phyloP scores from a whole-genome alignment of 805 yeast species.

The Tanozyma kutaoensis region DNA sequence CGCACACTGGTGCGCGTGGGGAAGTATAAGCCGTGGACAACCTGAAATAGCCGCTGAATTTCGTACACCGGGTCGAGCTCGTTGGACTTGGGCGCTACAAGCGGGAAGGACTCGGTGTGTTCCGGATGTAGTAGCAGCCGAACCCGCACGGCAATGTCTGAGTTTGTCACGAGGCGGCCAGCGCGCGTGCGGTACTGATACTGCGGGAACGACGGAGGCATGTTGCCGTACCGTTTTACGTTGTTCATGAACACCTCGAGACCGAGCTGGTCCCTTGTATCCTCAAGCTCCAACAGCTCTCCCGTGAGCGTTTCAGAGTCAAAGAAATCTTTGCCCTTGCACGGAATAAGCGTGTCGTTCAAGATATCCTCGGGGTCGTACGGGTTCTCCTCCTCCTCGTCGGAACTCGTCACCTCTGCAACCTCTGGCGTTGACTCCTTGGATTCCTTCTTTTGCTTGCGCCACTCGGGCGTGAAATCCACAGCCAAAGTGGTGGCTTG shows the following conservation, averaged over 20 bases:
- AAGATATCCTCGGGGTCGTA: slow-evolving; percentile 24
- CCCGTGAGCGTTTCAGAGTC: no score
- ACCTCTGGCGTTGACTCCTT: no score
- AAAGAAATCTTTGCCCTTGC: slow-evolving; percentile 17
- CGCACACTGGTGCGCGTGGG: slow-evolving; percentile 20
- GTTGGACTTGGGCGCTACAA: slow-evolving; percentile 39
- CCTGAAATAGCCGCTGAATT: slow-evolving; percentile 18
- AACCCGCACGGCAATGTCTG: no score
- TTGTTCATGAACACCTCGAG: slow-evolving; percentile 15
- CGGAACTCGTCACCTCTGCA: no score
- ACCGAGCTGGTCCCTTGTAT: slow-evolving; percentile 21
- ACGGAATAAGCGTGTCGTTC: slow-evolving; percentile 15
- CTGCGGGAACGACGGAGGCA: slow-evolving; percentile 26
- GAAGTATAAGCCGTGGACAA: slow-evolving; percentile 26
- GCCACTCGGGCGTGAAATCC: not conserved
- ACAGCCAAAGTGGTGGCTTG: slow-evolving; percentile 8
- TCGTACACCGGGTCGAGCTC: slow-evolving; percentile 54
- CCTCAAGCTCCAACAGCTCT: no score
- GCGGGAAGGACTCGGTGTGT: slow-evolving; percentile 34
- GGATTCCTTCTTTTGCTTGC: slow-evolving; percentile 2
- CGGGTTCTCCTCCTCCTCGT: slow-evolving; percentile 19
- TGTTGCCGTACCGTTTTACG: slow-evolving; percentile 15
- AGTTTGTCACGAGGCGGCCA: no score
- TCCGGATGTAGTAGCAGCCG: slow-evolving; percentile 3
- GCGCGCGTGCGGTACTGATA: no score